Percentiles rank a stretch among this genome's conserved stretches.
Conservation (phyloP, 768 basidiomycete species). For the Mycena pura region DNA sequence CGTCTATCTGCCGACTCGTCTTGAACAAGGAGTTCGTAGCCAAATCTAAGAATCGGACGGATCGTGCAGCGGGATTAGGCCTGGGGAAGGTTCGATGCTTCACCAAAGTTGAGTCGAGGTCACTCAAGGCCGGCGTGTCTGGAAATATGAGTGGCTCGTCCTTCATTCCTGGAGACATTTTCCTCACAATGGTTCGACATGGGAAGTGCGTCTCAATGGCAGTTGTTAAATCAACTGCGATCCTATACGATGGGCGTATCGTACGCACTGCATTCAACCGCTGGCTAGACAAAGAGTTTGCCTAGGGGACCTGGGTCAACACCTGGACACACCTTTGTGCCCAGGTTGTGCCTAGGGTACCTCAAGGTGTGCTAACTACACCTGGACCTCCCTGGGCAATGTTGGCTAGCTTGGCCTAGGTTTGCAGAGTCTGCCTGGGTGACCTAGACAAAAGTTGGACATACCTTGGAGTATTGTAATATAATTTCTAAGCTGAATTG, state of each 20-base stretch:
- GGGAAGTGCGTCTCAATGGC: background rate
- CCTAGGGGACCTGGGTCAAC: no score
- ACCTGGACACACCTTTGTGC: no score
- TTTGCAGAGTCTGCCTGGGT: no score
- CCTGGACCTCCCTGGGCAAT: no score
- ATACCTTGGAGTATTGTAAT: no score
- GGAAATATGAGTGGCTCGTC: background rate
- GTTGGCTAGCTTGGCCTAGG: no score
- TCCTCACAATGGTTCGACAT: background rate
- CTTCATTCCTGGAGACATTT: background rate
- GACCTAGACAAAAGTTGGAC: no score
- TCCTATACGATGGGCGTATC: background rate
- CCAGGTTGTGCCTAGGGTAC: no score
- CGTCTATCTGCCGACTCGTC: background rate
- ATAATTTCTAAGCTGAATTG: no score
- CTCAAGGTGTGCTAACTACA: no score
- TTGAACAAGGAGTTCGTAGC: constrained; percentile 13
- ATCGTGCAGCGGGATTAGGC: background rate
- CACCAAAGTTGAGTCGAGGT: background rate
- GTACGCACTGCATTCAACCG: no score
- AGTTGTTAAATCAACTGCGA: background rate
- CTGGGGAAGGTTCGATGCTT: background rate
- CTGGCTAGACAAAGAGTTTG: no score
- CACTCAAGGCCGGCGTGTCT: background rate
- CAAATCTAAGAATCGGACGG: background rate